Percentiles rank a stretch among this genome's conserved stretches.
Conservation (phyloP, 2,329 filamentous ascomycete genomes). For the Fusarium annulatum region DNA sequence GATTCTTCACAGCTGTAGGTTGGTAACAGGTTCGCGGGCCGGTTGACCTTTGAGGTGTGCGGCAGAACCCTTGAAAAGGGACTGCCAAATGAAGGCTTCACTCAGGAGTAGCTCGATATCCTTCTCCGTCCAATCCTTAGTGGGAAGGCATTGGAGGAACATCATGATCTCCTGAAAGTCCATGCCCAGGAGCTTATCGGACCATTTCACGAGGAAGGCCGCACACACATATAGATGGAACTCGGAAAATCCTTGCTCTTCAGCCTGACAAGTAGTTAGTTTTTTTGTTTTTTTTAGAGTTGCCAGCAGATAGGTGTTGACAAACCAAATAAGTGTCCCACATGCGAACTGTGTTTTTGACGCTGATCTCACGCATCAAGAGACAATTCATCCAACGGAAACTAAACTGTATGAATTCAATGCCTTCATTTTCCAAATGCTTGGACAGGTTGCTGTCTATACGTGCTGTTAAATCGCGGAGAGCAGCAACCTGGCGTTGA, state of each 20-base stretch:
- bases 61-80: conserved; percentile 91
- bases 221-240: conserved; percentile 99
- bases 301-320: conserved; percentile 17
- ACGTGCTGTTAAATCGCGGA: conserved; percentile 89
- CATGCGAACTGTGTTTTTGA: conserved; percentile 97
- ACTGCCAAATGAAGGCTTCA: conserved; percentile 99
- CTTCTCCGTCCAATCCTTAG: conserved; percentile 95
- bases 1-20: conserved; percentile 50
- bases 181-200: conserved; percentile 93
- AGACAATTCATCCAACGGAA: conserved; percentile 99
- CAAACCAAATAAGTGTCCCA: conserved; percentile 98
- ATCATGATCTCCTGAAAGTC: conserved; percentile 99
- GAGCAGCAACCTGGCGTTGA: conserved; percentile 87
- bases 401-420: conserved; percentile 99
- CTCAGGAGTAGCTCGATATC: conserved; percentile 95
- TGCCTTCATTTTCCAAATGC: conserved; percentile 88
- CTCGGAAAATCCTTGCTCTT: conserved; percentile 97
- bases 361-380: conserved; percentile 96
- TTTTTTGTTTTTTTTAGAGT: neutral
- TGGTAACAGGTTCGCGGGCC: conserved; percentile 49
- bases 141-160: conserved; percentile 95
- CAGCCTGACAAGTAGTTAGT: conserved; percentile 70
- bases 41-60: conserved; percentile 79
- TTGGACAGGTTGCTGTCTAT: conserved; percentile 88
- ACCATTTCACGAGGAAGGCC: conserved; percentile 98